Conservation (phyloP, 2,329 filamentous ascomycete genomes). For the Colletotrichum melonis region DNA sequence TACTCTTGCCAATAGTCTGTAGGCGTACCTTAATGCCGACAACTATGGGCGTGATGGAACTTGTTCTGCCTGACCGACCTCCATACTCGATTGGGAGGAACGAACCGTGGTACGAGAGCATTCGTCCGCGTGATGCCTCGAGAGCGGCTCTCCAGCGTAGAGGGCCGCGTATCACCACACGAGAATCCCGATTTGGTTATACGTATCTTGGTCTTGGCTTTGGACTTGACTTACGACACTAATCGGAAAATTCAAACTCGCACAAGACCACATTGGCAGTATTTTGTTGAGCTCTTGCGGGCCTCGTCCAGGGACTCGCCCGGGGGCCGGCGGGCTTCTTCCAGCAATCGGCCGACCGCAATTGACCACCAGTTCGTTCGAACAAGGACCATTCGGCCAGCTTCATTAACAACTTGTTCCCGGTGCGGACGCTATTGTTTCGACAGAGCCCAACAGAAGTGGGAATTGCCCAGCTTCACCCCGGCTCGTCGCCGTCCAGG, state of each 20-base stretch:
- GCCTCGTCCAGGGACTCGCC: slow-evolving; percentile 8
- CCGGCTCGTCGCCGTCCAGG: slow-evolving; percentile 7
- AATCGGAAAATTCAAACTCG: neutral
- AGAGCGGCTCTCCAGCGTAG: neutral
- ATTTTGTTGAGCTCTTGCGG: slow-evolving; percentile 29
- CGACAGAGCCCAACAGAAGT: slow-evolving; percentile 29
- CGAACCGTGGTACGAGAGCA: neutral
- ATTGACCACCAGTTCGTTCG: slow-evolving; percentile 5
- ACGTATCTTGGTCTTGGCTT: neutral
- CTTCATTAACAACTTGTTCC: slow-evolving; percentile 2
- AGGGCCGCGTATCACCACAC: neutral
- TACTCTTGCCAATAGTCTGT: neutral
- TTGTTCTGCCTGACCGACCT: slow-evolving; percentile 10
- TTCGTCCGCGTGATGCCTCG: slow-evolving; percentile 7
- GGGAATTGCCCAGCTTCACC: slow-evolving; percentile 17
- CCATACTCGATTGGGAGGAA: slow-evolving; percentile 17
- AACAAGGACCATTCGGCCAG: slow-evolving; percentile 12
- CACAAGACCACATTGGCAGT: neutral
- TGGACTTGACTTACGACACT: neutral
- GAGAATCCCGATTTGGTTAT: neutral
- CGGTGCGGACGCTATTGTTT: slow-evolving; percentile 22
- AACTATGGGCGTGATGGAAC: neutral
- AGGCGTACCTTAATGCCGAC: slow-evolving; percentile 2
- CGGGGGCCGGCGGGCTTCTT: neutral
- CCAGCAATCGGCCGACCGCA: neutral